Conservation (phyloP, 2,329 filamentous ascomycete species). For the Aspergillus sp. region DNA sequence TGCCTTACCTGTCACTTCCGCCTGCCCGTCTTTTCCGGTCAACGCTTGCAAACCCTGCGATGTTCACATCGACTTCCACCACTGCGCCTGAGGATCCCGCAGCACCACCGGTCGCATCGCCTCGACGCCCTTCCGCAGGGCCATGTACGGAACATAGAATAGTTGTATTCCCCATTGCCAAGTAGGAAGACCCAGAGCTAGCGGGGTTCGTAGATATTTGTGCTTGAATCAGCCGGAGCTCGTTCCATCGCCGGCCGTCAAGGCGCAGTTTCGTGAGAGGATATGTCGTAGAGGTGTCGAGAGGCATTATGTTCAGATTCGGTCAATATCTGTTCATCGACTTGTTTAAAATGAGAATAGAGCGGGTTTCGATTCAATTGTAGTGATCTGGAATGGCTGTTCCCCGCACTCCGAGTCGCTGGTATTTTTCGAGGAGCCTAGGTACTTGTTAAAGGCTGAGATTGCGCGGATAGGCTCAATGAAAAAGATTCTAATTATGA, state of each 20-base stretch:
- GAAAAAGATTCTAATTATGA: not conserved
- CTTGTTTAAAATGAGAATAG: not conserved
- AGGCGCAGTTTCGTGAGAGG: constrained; percentile 78
- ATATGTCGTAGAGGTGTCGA: constrained; percentile 92
- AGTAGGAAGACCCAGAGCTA: constrained; percentile 87
- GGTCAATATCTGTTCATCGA: not conserved
- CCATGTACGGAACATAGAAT: constrained; percentile 91
- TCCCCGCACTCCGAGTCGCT: constrained; percentile 10
- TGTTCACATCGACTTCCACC: constrained; percentile 76
- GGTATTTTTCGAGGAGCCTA: not conserved
- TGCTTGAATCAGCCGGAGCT: constrained; percentile 82
- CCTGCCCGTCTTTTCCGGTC: constrained; percentile 73
- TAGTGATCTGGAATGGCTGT: not conserved
- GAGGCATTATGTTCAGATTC: constrained; percentile 66
- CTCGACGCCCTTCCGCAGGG: constrained; percentile 67
- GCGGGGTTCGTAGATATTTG: constrained; percentile 91
- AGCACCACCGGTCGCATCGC: constrained; percentile 47
- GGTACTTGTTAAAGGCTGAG: not conserved
- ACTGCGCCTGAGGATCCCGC: constrained; percentile 57
- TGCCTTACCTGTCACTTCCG: constrained; percentile 72
- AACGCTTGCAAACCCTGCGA: constrained; percentile 84
- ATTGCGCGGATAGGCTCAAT: not conserved
- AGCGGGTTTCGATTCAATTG: not conserved
- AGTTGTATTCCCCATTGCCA: constrained; percentile 97
- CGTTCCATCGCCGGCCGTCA: constrained; percentile 92